Percentiles rank a stretch among this genome's conserved stretches.
Conservation (phyloP, 306 rosid genomes). For the Dicorynia guianensis region DNA sequence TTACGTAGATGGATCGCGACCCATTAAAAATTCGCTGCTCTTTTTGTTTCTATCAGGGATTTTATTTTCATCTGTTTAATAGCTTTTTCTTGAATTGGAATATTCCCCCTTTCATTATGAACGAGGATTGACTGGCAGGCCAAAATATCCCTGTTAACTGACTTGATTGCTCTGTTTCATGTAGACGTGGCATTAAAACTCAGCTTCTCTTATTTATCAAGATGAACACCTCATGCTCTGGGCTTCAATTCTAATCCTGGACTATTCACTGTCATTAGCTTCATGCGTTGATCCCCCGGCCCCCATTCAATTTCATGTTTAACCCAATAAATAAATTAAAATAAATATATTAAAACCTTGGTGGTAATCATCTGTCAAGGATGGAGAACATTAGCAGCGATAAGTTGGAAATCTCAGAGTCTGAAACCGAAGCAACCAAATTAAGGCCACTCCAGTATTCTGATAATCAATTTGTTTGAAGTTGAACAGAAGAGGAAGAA, state of each 20-base stretch:
- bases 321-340: too few species aligned
- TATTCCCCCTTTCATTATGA: slow-evolving; percentile 58
- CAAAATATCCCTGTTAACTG: slow-evolving; percentile 49
- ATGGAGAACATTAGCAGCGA: neutral
- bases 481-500: neutral
- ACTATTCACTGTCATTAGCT: neutral
- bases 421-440: neutral
- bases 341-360: too few species aligned
- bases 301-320: neutral
- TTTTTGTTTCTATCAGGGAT: slow-evolving; percentile 43
- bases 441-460: neutral
- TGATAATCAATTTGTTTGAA: neutral
- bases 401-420: neutral
- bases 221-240: neutral
- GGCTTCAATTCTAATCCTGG: neutral
- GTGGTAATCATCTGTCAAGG: too few species aligned
- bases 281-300: neutral
- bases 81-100: slow-evolving; percentile 48
- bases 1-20: slow-evolving; percentile 61
- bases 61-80: slow-evolving; percentile 28
- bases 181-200: slow-evolving; percentile 33
- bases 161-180: slow-evolving; percentile 32
- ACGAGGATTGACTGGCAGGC: slow-evolving; percentile 51
- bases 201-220: slow-evolving; percentile 1
- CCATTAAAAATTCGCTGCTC: slow-evolving; percentile 47